Evolutionary conservation across 2,329 filamentous ascomycete species (phyloP), one percentile per base, ranked within the genome.

Genomic region (Xylaria polymorpha): DNA sequence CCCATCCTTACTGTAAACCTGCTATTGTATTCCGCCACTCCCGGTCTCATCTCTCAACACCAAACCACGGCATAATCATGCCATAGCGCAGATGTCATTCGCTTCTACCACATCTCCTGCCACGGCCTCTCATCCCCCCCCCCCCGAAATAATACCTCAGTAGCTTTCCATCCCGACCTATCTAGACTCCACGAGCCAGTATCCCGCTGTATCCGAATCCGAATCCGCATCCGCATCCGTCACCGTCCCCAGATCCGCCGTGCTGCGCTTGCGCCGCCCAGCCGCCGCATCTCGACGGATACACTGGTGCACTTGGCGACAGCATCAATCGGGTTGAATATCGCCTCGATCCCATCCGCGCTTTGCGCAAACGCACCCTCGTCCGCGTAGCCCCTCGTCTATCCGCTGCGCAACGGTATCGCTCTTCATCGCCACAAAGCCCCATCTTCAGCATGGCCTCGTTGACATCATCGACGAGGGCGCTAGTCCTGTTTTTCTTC

Each of bases 401-500:
- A 9, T n/a, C 43, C 46, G 20, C 56, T 55, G 25, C 61, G 44
- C 61, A 56, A 39, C 50, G 18, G 46, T 12, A 22, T 61, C 41
- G 63, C 59, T 46, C 22, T 32, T 56, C 55, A 5, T 43, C 41
- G 20, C 51, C 50, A 25, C 50, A 2, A 59, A 37, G 43, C 5
- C 14, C 39, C 15, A 41, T 35, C 12, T 57, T 50, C 59, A 57
- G 43, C 12, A 70, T 70, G 70, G 63, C 68, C 6, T 65, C 66
- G 14, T 55, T 53, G 25, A 51, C 20, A 55, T 44, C 64, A 46
- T 48, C 64, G 29, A 65, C 43, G 46, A 66, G 71, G 61, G 50
- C 67, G 41, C 65, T 67, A 48, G 22, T 71, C 60, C 56, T 72
- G 25, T 60, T 67, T 18, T 37, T 61, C 41, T 32, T 74, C 50